A percentile compares a stretch with the other conserved stretches of the same genome.
phyloP scores from a whole-genome alignment of 176 grass and related monocot species.

The Urochloa ruziziensis region DNA sequence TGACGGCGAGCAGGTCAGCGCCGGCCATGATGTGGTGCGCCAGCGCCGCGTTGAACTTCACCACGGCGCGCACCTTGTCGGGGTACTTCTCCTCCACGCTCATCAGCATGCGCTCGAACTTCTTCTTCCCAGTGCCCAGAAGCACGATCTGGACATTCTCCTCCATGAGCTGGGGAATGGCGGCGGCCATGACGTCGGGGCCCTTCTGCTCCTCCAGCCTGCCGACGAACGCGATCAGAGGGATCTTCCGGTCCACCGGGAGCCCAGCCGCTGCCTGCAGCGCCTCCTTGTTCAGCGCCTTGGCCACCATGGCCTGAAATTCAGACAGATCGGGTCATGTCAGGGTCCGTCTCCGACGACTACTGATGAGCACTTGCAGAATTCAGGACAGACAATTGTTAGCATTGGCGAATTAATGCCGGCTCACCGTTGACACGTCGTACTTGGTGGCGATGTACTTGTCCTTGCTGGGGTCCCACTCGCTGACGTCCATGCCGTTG shows the following conservation, averaged over 20 bases:
- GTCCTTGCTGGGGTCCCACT: slow-evolving; percentile 83
- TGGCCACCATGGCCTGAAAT: slow-evolving; percentile 66
- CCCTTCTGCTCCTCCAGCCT: slow-evolving; percentile 98
- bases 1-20: slow-evolving; percentile 72
- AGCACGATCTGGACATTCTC: slow-evolving; percentile 84
- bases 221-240: slow-evolving; percentile 80
- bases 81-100: slow-evolving; percentile 59
- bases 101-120: slow-evolving; percentile 63
- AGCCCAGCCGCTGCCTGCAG: slow-evolving; percentile 81
- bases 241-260: slow-evolving; percentile 63
- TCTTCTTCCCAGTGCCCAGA: slow-evolving; percentile 98
- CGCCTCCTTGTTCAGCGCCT: slow-evolving; percentile 83
- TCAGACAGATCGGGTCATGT: background rate
- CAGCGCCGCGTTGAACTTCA: slow-evolving; percentile 84
- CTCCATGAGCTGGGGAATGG: slow-evolving; percentile 63
- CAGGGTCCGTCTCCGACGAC: background rate
- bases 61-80: slow-evolving; percentile 62
- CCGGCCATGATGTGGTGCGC: slow-evolving; percentile 93
- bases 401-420: background rate
- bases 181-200: slow-evolving; percentile 78
- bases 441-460: slow-evolving; percentile 79
- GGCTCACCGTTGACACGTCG: slow-evolving; percentile 65
- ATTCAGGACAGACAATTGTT: background rate
- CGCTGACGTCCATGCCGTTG: slow-evolving; percentile 93
- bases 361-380: background rate